Conservation (phyloP, 768 basidiomycete genomes). For the Hypholoma sublateritium region DNA sequence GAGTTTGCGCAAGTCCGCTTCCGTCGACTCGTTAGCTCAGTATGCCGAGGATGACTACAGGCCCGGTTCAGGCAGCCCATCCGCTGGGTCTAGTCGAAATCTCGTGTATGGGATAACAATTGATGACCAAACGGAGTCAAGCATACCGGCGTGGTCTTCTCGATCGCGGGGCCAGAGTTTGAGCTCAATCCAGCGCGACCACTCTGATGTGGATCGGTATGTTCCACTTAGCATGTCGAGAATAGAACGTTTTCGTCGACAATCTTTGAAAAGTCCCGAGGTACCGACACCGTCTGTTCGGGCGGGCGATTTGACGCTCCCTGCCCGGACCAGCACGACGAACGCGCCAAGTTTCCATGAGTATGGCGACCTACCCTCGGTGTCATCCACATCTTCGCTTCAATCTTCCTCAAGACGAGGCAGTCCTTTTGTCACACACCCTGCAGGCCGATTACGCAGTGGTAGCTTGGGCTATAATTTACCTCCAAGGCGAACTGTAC, state of each 20-base stretch:
- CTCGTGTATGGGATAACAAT: conserved; percentile 11
- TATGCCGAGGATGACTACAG: conserved; percentile 40
- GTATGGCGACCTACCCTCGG: conserved; percentile 26
- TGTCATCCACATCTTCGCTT: conserved; percentile 17
- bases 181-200: conserved; percentile 44
- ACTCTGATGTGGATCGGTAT: conserved; percentile 55
- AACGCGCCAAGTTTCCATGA: conserved; percentile 35
- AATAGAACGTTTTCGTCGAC: conserved; percentile 42
- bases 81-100: conserved; percentile 32
- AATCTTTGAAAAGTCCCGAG: conserved; percentile 50
- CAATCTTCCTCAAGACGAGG: conserved; percentile 14
- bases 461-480: conserved; percentile 57
- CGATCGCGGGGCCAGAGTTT: conserved; percentile 59
- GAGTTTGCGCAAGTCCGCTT: conserved; percentile 69
- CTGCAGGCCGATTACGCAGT: conserved; percentile 49
- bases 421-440: background rate
- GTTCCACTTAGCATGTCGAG: conserved; percentile 38
- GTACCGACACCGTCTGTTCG: conserved; percentile 40
- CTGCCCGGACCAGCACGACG: conserved; percentile 45
- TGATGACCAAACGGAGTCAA: conserved; percentile 5
- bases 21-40: conserved; percentile 72
- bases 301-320: conserved; percentile 63
- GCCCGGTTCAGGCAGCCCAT: conserved; percentile 30
- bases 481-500: conserved; percentile 31
- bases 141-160: conserved; percentile 32